Conservation (phyloP, 2,329 filamentous ascomycete species). For the Colletotrichum chlorophyti region DNA sequence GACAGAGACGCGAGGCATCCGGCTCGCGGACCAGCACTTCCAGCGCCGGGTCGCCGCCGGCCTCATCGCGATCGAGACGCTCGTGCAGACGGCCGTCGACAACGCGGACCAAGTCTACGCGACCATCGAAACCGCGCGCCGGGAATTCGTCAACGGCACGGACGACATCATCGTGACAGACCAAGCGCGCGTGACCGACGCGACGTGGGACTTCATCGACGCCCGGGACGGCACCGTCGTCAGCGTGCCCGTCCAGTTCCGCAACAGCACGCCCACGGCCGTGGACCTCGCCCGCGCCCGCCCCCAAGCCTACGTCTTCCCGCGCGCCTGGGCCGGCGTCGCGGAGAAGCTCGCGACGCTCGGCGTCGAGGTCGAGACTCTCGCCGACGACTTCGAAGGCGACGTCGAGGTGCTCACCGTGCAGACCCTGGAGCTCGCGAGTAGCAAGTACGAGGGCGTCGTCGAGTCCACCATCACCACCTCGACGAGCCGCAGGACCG, state of each 20-base stretch:
- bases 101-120: conserved; percentile 35
- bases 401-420: conserved; percentile 36
- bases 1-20: conserved; percentile 38
- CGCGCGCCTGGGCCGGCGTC: conserved; percentile 35
- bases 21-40: conserved; percentile 38
- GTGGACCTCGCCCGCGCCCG: conserved; percentile 37
- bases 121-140: conserved; percentile 35
- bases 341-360: conserved; percentile 32
- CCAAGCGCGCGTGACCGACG: conserved; percentile 27
- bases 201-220: conserved; percentile 35
- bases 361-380: conserved; percentile 34
- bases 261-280: conserved; percentile 33
- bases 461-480: conserved; percentile 32
- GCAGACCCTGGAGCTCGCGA: conserved; percentile 29
- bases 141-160: conserved; percentile 33
- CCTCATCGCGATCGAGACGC: conserved; percentile 32
- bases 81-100: conserved; percentile 37
- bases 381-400: conserved; percentile 32
- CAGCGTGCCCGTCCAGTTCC: conserved; percentile 35
- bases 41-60: conserved; percentile 37
- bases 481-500: conserved; percentile 17
- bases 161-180: conserved; percentile 36
- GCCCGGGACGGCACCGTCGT: conserved; percentile 34
- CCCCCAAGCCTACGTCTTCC: conserved; percentile 37
- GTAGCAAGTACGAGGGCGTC: conserved; percentile 36